These are phyloP conservation scores for Trametes coccinea DNA, from an alignment of 768 basidiomycete genomes.

Conservation along the genomic window DNA sequence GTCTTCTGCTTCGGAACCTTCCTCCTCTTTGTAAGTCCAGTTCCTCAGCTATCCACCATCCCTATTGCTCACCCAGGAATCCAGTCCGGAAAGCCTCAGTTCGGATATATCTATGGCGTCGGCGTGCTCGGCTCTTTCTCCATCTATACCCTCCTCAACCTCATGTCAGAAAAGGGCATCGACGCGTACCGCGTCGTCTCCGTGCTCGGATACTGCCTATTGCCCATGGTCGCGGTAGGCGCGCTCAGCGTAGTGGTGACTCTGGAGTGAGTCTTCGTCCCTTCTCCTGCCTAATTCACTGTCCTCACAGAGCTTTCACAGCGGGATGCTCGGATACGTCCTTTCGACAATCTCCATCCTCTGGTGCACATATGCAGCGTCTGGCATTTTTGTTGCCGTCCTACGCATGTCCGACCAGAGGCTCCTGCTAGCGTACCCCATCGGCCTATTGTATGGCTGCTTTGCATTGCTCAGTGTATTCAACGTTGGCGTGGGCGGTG, in stretches of 20 bases:
- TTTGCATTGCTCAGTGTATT: constrained; percentile 94
- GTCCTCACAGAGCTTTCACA: constrained; percentile 32
- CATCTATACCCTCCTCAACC: constrained; percentile 91
- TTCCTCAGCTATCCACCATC: neutral
- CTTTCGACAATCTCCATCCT: constrained; percentile 80
- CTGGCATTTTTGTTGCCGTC: constrained; percentile 93
- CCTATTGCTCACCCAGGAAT: neutral
- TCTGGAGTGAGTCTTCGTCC: constrained; percentile 68
- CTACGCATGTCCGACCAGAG: constrained; percentile 95
- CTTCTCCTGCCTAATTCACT: constrained; percentile 8
- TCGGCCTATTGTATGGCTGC: constrained; percentile 91
- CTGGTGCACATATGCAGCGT: constrained; percentile 98
- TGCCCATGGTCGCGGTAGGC: constrained; percentile 95
- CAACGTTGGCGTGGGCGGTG: constrained; percentile 48
- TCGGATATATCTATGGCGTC: constrained; percentile 98
- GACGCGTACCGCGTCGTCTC: constrained; percentile 94
- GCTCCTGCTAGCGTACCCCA: constrained; percentile 93
- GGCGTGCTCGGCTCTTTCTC: constrained; percentile 91
- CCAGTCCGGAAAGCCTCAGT: constrained; percentile 97
- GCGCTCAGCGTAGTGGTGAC: constrained; percentile 84
- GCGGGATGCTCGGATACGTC: constrained; percentile 83
- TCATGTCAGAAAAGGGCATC: constrained; percentile 95
- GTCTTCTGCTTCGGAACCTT: constrained; percentile 93
- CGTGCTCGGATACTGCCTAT: constrained; percentile 93
- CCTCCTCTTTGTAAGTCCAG: constrained; percentile 77